Conservation (phyloP, 768 basidiomycete genomes). For the Psilocybe subaeruginosa region DNA sequence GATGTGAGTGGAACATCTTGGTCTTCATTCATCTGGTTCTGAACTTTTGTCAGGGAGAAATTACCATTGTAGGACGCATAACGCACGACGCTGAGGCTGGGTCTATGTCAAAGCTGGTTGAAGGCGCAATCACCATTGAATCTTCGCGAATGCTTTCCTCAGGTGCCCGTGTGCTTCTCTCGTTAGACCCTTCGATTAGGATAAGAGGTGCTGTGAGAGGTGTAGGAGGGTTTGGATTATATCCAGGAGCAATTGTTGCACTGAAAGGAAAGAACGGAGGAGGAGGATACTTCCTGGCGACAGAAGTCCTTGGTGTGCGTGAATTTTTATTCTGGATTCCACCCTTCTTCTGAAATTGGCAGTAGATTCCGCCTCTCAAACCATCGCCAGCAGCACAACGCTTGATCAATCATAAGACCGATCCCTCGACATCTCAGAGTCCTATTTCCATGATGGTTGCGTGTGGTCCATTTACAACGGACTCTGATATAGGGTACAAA, state of each 20-base stretch:
- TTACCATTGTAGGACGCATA: slow-evolving; percentile 75
- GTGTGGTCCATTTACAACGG: slow-evolving; percentile 86
- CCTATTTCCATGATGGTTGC: slow-evolving; percentile 72
- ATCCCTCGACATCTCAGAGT: slow-evolving; percentile 42
- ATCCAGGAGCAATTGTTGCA: slow-evolving; percentile 88
- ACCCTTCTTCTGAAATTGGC: background rate
- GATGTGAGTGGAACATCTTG: slow-evolving; percentile 34
- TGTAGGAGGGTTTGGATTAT: slow-evolving; percentile 70
- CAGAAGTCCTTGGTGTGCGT: slow-evolving; percentile 77
- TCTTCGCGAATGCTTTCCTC: slow-evolving; percentile 76
- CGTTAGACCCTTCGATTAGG: slow-evolving; percentile 67
- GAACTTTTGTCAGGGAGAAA: slow-evolving; percentile 50
- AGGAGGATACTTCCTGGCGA: slow-evolving; percentile 83
- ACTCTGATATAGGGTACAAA: slow-evolving; percentile 74
- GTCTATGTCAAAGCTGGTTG: slow-evolving; percentile 67
- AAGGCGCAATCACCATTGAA: slow-evolving; percentile 78
- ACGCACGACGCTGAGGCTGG: slow-evolving; percentile 66
- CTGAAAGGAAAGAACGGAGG: slow-evolving; percentile 91
- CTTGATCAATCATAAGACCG: slow-evolving; percentile 31
- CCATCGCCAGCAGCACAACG: slow-evolving; percentile 36
- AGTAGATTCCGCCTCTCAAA: slow-evolving; percentile 66
- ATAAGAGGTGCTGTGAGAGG: slow-evolving; percentile 68
- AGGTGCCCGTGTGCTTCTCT: slow-evolving; percentile 69
- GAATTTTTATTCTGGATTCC: background rate
- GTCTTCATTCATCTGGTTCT: slow-evolving; percentile 2